Evolutionary conservation across 805 yeast genomes (phyloP).

Genomic region (Kuraishia borneana): DNA sequence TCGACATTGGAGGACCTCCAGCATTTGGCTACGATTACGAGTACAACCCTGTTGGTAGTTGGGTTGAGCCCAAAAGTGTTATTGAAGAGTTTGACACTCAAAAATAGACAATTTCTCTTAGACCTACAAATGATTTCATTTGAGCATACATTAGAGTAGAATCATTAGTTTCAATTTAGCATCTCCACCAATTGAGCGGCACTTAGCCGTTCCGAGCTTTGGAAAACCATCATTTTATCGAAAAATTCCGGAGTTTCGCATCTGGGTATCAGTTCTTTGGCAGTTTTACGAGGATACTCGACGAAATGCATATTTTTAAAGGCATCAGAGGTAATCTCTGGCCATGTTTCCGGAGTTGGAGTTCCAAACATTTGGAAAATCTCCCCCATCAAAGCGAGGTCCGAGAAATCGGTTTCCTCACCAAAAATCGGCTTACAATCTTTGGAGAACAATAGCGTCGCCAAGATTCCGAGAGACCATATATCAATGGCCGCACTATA

Average conservation of each 20-base stretch:
- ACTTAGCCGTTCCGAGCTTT: no score
- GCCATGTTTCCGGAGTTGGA: constrained; percentile 35
- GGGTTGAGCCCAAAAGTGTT: background rate
- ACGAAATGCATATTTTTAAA: constrained; percentile 21
- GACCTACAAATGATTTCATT: no score
- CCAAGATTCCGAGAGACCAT: constrained; percentile 61
- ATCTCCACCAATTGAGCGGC: no score
- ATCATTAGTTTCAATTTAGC: no score
- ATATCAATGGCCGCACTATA: constrained; percentile 52
- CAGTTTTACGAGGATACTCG: constrained; percentile 10
- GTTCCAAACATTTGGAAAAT: constrained; percentile 54
- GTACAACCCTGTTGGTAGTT: constrained; percentile 17
- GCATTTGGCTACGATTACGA: constrained; percentile 24
- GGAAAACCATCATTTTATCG: constrained; percentile 30
- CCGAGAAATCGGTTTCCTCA: constrained; percentile 33
- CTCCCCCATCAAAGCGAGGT: constrained; percentile 43
- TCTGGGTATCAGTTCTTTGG: constrained; percentile 23
- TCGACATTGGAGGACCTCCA: constrained; percentile 29
- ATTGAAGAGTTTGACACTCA: constrained; percentile 2
- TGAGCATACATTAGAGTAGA: no score
- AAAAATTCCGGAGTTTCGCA: constrained; percentile 19
- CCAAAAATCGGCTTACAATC: constrained; percentile 26
- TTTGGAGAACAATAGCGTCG: constrained; percentile 37
- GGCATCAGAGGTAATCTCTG: constrained; percentile 27
- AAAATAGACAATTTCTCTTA: no score